Percentiles rank a stretch among this genome's conserved stretches.
phyloP scores from a whole-genome alignment of 2,329 filamentous ascomycete genomes.

The Alternaria sp. region DNA sequence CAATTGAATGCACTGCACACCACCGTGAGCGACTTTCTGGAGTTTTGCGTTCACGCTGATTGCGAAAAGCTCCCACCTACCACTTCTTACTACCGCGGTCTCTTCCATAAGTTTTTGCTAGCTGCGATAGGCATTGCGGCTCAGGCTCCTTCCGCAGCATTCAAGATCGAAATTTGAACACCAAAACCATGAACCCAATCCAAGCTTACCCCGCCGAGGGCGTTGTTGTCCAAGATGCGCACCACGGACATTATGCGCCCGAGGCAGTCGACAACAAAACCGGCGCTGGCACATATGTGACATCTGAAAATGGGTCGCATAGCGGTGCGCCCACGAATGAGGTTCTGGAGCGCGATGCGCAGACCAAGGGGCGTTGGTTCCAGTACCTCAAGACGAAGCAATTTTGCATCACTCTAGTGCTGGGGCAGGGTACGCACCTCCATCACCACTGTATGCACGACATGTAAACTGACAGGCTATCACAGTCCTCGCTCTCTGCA shows the following conservation, averaged over 20 bases:
- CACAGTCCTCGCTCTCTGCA: conserved; percentile 70
- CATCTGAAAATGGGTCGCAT: conserved; percentile 44
- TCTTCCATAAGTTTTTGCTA: background rate
- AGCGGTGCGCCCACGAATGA: conserved; percentile 25
- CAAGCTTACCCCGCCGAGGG: conserved; percentile 25
- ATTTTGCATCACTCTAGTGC: conserved; percentile 82
- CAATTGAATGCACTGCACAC: conserved; percentile 15
- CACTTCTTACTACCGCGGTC: background rate
- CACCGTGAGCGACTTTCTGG: conserved; percentile 54
- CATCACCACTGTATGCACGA: background rate
- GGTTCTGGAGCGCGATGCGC: conserved; percentile 49
- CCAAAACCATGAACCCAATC: conserved; percentile 21
- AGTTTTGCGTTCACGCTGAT: conserved; percentile 53
- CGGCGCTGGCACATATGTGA: conserved; percentile 27
- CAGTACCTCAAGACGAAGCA: conserved; percentile 82
- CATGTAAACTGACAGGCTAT: background rate
- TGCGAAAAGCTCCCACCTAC: conserved; percentile 48
- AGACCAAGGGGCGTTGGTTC: conserved; percentile 60
- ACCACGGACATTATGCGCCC: conserved; percentile 28
- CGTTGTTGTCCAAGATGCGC: conserved; percentile 28
- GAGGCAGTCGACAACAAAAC: conserved; percentile 29
- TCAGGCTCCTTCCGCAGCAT: background rate
- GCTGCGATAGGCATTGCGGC: background rate
- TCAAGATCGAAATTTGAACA: background rate
- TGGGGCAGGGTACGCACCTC: conserved; percentile 65